Percentiles rank a stretch among this genome's conserved stretches.
Evolutionary conservation across 2,329 filamentous ascomycete genomes (phyloP).

Genomic region (Aspergillus melleus): DNA sequence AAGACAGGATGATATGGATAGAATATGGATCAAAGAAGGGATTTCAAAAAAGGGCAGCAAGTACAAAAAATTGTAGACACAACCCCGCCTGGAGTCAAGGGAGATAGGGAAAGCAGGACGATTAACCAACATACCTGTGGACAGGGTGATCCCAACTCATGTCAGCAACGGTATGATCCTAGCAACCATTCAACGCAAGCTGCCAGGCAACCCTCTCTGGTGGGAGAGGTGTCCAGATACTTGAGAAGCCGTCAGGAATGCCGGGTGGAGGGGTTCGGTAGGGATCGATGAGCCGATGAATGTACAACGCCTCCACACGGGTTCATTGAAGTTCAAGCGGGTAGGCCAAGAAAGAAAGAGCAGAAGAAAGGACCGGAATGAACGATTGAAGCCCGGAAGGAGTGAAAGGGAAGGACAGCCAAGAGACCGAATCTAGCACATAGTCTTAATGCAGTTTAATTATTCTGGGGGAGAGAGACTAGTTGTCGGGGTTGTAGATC

Average conservation of each 20-base stretch:
- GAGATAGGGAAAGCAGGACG: slow-evolving; percentile 8
- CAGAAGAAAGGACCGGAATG: not conserved
- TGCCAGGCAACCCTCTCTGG: slow-evolving; percentile 35
- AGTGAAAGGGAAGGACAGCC: not conserved
- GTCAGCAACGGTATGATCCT: slow-evolving; percentile 39
- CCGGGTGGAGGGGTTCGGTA: slow-evolving; percentile 21
- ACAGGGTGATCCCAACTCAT: slow-evolving; percentile 50
- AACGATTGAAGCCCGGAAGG: not conserved
- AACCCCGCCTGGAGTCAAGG: slow-evolving; percentile 12
- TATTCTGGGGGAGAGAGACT: too few relatives aligned
- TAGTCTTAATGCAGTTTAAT: slow-evolving; percentile 1
- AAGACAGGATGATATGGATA: not conserved
- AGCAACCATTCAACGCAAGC: slow-evolving; percentile 41
- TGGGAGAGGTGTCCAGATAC: slow-evolving; percentile 21
- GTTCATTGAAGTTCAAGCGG: slow-evolving; percentile 23
- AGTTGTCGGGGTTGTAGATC: not conserved
- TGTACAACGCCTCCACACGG: slow-evolving; percentile 20
- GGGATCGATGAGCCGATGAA: slow-evolving; percentile 23
- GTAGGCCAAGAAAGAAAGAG: not conserved
- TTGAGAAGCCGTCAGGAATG: slow-evolving; percentile 30
- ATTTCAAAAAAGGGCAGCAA: not conserved
- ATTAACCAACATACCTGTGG: slow-evolving; percentile 41
- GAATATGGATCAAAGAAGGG: not conserved
- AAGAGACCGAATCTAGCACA: slow-evolving; percentile 5
- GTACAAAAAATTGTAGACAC: slow-evolving; percentile 1